Conservation (phyloP, 495 filamentous ascomycete genomes). For the Pseudevernia furfuracea region DNA sequence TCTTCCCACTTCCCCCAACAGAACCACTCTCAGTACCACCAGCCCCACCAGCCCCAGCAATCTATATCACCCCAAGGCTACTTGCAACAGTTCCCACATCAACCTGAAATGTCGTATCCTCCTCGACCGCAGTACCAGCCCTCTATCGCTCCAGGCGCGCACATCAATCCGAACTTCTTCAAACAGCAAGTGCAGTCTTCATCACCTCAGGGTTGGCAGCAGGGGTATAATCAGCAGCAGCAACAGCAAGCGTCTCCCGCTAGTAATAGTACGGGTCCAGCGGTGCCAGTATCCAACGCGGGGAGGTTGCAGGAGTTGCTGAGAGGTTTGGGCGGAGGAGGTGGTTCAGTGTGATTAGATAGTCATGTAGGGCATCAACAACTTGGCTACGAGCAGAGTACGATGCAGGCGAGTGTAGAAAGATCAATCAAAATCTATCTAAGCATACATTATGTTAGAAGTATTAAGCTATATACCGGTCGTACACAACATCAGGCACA, state of each 20-base stretch:
- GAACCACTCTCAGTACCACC: constrained; percentile 31
- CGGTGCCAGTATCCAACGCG: neutral
- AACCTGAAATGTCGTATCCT: constrained; percentile 18
- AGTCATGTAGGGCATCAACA: neutral
- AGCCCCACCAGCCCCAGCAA: constrained; percentile 23
- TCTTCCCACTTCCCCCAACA: constrained; percentile 21
- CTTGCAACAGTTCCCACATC: constrained; percentile 30
- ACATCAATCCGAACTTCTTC: constrained; percentile 62
- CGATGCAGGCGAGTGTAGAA: neutral
- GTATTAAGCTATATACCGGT: neutral
- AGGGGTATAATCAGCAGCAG: constrained; percentile 28
- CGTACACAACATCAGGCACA: neutral
- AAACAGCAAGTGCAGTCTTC: constrained; percentile 37
- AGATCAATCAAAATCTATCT: neutral
- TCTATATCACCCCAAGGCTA: constrained; percentile 24
- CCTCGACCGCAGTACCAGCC: constrained; percentile 27
- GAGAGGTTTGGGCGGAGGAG: neutral
- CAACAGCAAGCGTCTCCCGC: neutral
- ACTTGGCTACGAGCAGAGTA: neutral
- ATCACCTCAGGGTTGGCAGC: constrained; percentile 33
- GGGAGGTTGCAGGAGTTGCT: neutral
- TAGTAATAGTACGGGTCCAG: neutral
- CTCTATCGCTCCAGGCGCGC: constrained; percentile 42
- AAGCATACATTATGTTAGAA: neutral
- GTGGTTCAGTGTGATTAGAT: too few relatives aligned